phyloP scores from a whole-genome alignment of 768 basidiomycete genomes.

The Rhodotorula babjevae region DNA sequence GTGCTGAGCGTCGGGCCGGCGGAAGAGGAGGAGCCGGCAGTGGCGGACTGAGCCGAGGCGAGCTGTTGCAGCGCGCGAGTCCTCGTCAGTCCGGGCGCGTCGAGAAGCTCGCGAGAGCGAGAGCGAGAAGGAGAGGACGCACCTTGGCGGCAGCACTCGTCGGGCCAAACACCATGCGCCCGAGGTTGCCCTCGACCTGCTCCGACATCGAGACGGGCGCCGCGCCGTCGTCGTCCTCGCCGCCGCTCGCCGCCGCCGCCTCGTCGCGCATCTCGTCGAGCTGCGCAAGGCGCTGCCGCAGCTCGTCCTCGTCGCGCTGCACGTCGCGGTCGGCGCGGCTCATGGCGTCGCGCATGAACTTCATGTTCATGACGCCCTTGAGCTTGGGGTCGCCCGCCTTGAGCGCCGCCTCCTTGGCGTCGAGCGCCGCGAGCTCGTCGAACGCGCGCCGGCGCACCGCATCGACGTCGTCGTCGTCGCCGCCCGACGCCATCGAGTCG shows the following conservation, averaged over 20 bases:
- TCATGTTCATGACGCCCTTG: slow-evolving; percentile 86
- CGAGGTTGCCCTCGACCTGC: slow-evolving; percentile 48
- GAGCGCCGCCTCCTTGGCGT: slow-evolving; percentile 48
- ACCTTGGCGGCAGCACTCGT: slow-evolving; percentile 37
- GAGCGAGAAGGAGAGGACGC: not conserved
- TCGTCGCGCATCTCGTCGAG: slow-evolving; percentile 44
- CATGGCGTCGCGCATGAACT: slow-evolving; percentile 95
- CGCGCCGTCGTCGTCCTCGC: slow-evolving; percentile 46
- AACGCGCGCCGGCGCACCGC: slow-evolving; percentile 65
- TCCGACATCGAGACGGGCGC: slow-evolving; percentile 43
- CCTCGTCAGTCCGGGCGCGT: not conserved
- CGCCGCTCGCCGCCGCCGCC: slow-evolving; percentile 18
- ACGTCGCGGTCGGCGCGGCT: slow-evolving; percentile 60
- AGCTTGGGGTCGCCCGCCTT: slow-evolving; percentile 50
- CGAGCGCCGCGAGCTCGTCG: slow-evolving; percentile 64
- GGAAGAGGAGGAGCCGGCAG: not conserved
- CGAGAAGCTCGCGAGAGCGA: slow-evolving; percentile 40
- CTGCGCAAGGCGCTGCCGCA: slow-evolving; percentile 63
- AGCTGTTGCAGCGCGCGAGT: not conserved
- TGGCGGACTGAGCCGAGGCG: not conserved
- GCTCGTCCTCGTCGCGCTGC: slow-evolving; percentile 64
- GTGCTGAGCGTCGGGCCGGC: not conserved
- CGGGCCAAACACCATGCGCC: slow-evolving; percentile 48
- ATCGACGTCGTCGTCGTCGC: slow-evolving; percentile 47
- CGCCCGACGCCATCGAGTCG: slow-evolving; percentile 49